Base-by-base conservation (phyloP, 352 stramenopile genomes). In the Phytophthora capsici region DNA sequence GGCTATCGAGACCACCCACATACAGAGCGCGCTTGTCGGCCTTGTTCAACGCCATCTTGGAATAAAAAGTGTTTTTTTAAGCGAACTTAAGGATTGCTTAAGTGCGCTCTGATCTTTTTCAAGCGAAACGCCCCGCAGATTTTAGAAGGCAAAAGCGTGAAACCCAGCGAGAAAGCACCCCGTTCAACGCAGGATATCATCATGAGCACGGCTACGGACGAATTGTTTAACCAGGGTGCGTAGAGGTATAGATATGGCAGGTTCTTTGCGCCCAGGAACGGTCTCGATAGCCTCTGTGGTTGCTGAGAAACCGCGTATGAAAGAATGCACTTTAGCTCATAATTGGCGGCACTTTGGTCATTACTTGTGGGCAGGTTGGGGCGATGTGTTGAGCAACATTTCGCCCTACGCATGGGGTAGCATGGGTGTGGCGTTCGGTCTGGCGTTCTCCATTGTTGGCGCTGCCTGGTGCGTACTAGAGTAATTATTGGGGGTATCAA, bases 401-500 rank as follows among this genome's bases (percentile, higher is more conserved):
- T 99, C 96, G 13, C 98, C 98, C 5, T 99, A 99, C 66, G 96
- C 95, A 54, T 99, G 94, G 92, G 98, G 92, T 4, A 98, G 94
- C 69, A 98, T 99, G 83, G 98, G 98, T 10, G 89, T 99, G 52
- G 97, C 96, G 5, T 98, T 99, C 47, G 96, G 96, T 44, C 80
- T 99, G 43, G 86, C 90, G 43, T 91, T 99, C 41, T 99, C 94
- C 13, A 97, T 99, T 57, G 82, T 99, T 25, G 98, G 98, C 43
- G 98, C 98, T 26, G 96, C 93, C 20, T 98, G 95, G 95, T 96
- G 63, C 48, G 82, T 79, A 17, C 13, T 47, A 4, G 19, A 25
- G 9, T 6, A 30, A 30, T 12, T 10, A 49, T 10, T 10, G 13
- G 25, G 28, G 3, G 16, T 2, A 43, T 30, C 13, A 36, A 17